Conservation (phyloP, 2,329 filamentous ascomycete genomes). For the Graphilbum ipis-grandicollis region DNA sequence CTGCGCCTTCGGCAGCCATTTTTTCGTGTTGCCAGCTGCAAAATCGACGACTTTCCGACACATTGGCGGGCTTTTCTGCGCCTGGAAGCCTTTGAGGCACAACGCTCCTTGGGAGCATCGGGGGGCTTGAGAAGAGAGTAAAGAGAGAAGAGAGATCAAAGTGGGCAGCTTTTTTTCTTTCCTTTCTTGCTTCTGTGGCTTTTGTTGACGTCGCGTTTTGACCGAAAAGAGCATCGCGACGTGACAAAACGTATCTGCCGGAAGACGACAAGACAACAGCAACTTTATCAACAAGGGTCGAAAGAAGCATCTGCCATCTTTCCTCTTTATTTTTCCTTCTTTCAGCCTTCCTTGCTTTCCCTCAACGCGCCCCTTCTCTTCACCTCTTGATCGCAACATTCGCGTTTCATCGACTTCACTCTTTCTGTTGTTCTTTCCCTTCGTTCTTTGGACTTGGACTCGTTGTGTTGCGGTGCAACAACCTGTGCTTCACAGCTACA, state of each 20-base stretch:
- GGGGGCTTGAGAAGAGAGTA: conserved; percentile 9
- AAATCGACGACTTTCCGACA: conserved; percentile 12
- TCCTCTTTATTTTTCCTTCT: too few species aligned
- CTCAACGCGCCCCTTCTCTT: neutral
- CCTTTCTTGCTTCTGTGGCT: neutral
- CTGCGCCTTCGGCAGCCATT: neutral
- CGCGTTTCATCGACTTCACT: neutral
- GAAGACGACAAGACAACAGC: too few species aligned
- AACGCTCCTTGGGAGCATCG: conserved; percentile 19
- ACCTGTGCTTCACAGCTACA: too few species aligned
- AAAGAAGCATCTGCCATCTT: too few species aligned
- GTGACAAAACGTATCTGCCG: too few species aligned
- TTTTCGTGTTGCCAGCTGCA: neutral
- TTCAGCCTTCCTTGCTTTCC: neutral
- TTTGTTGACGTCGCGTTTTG: too few species aligned
- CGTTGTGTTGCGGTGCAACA: too few species aligned
- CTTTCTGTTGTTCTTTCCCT: neutral
- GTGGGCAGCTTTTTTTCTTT: conserved; percentile 1
- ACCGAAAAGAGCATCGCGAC: too few species aligned
- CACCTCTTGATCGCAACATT: neutral
- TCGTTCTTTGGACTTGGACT: too few species aligned
- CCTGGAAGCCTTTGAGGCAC: conserved; percentile 12
- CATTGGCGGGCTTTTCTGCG: conserved; percentile 26
- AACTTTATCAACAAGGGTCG: too few species aligned
- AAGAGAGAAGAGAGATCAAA: neutral